Evolutionary conservation across 2,329 filamentous ascomycete species (phyloP), one percentile per base, ranked within the genome.

Genomic region (Pyricularia sp.): DNA sequence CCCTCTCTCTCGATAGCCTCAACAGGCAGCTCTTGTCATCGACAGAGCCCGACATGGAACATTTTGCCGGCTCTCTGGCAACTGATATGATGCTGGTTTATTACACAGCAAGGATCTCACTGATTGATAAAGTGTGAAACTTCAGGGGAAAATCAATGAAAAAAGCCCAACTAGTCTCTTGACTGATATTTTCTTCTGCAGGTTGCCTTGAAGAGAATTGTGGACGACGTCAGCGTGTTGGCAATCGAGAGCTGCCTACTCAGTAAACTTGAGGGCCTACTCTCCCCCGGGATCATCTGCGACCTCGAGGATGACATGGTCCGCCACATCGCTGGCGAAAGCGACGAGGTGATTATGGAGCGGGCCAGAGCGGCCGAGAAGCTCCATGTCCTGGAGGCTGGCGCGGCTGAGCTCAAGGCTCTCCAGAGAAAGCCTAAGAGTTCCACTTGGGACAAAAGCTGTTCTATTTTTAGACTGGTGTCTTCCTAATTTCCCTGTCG

Each of bases 81-180:
- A 65, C 76, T 8, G 74, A 78, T 65, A 74, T 72, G 60, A 78
- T 79, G 74, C 68, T 77, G 62, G 76, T 77, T 1, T 81, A 78
- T 67, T 81, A 81, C 70, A 76, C 78, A 72, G 78, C n/a, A 31
- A 49, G n/a, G 12, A 66, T 6, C 19, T 19, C 40, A n/a, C 16
- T 49, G 40, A 26, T 26, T 26, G 26, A 26, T 26, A 4, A 26
- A 26, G 26, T 26, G 26, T 26, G 26, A 26, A 26, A 26, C 26
- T 26, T 26, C 26, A 26, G 26, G 26, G 26, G 26, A 26, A 26
- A 26, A 40, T 40, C 33, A 40, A 40, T 16, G 13, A 40, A 40
- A 40, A 13, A 16, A 16, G 33, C 12, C 3, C 16, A 40, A 1
- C 33, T 40, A 12, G 33, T 16, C 33, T 40, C 33, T 40, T 40